Percentiles rank a stretch among this genome's conserved stretches.
Evolutionary conservation across 177 flowering plant species (phyloP).

Genomic region (Tripterygium wilfordii): DNA sequence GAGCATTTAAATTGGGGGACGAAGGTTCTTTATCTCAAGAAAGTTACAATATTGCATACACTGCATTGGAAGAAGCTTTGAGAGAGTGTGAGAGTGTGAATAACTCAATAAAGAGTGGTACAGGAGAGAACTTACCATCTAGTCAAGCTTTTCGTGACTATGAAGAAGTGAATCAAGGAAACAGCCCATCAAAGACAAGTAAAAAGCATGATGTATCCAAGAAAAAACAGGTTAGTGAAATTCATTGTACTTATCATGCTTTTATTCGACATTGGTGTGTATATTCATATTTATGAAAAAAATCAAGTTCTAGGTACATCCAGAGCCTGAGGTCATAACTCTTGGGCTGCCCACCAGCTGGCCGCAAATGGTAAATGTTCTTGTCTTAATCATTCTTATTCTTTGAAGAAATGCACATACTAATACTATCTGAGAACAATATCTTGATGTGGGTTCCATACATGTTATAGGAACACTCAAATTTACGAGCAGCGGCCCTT

Average conservation of each 20-base stretch:
- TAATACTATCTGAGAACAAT: background rate
- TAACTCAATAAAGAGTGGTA: conserved; percentile 12
- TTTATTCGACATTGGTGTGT: no score
- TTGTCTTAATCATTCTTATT: background rate
- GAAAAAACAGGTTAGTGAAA: conserved; percentile 15
- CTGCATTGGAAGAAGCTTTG: conserved; percentile 27
- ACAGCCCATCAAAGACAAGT: conserved; percentile 5
- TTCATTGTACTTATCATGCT: background rate
- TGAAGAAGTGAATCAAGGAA: conserved; percentile 14
- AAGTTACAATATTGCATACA: conserved; percentile 21
- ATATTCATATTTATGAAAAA: no score
- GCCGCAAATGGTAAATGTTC: conserved; percentile 19
- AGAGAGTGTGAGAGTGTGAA: conserved; percentile 25
- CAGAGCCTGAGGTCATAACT: conserved; percentile 13
- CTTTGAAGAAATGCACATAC: background rate
- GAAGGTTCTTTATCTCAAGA: conserved; percentile 34
- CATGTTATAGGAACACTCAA: conserved; percentile 17
- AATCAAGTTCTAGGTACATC: conserved; percentile 7
- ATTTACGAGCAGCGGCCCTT: conserved; percentile 12
- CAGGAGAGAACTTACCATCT: conserved; percentile 3
- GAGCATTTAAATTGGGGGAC: conserved; percentile 26
- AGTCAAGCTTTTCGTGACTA: conserved; percentile 3
- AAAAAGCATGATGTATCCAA: conserved; percentile 9
- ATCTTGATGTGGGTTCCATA: conserved; percentile 5
- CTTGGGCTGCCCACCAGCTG: conserved; percentile 19